Evolutionary conservation across 108 stramenopile genomes (phyloP).

Genomic region (Tribonema minus): DNA sequence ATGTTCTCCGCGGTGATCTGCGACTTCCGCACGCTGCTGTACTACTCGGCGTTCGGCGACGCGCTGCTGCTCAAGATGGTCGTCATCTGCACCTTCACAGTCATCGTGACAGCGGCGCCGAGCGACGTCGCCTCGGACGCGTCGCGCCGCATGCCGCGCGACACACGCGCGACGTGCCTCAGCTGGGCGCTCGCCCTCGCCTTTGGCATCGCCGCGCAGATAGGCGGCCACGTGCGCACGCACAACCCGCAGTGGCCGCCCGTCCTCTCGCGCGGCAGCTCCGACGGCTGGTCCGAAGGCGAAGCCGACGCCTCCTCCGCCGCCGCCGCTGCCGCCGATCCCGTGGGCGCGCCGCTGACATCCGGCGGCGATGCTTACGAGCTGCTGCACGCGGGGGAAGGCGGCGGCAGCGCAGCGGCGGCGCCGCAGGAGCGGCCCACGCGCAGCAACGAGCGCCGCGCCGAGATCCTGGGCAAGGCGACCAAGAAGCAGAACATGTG

Average conservation of each 20-base stretch:
- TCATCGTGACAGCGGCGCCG: not conserved
- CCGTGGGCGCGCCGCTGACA: not conserved
- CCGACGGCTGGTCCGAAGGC: slow-evolving; percentile 2
- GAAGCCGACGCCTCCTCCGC: not conserved
- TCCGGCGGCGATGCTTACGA: not conserved
- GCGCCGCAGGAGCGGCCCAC: not conserved
- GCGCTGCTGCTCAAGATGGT: slow-evolving; percentile 48
- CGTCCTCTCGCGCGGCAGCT: not conserved
- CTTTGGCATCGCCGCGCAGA: slow-evolving; percentile 30
- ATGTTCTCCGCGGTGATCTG: slow-evolving; percentile 20
- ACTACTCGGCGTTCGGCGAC: slow-evolving; percentile 46
- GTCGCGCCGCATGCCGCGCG: not conserved
- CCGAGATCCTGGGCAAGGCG: not conserved
- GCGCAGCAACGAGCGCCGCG: not conserved
- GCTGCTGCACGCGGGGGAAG: not conserved
- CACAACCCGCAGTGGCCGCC: slow-evolving; percentile 17
- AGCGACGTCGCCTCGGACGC: not conserved
- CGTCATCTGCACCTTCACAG: slow-evolving; percentile 45
- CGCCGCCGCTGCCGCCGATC: not conserved
- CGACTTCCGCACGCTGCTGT: slow-evolving; percentile 40
- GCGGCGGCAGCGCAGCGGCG: not conserved
- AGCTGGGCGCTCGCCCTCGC: slow-evolving; percentile 30
- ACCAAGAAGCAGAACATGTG: slow-evolving; percentile 9
- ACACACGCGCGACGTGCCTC: not conserved
- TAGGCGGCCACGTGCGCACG: slow-evolving; percentile 33